A percentile compares a stretch with the other conserved stretches of the same genome.
Conservation (phyloP, 495 filamentous ascomycete genomes). For the Aspergillus bridgeri region DNA sequence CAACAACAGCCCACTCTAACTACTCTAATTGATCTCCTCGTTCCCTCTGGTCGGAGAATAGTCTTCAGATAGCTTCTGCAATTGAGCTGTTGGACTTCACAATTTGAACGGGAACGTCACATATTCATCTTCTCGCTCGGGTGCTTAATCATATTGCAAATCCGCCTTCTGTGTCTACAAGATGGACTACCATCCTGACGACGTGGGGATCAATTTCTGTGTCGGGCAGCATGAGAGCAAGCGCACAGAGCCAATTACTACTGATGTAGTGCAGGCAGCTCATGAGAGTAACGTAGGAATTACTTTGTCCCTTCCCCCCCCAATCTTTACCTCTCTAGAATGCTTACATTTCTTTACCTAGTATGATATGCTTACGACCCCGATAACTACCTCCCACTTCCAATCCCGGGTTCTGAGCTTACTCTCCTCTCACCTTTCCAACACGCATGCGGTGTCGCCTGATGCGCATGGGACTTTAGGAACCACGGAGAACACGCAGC, state of each 20-base stretch:
- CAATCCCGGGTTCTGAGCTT: constrained; percentile 68
- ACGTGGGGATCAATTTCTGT: constrained; percentile 63
- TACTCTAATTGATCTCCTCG: background rate
- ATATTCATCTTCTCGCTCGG: background rate
- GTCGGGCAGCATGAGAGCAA: constrained; percentile 81
- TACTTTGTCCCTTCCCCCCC: constrained; percentile 3
- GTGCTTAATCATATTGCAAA: constrained; percentile 4
- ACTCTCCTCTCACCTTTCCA: constrained; percentile 55
- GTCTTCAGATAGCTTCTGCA: background rate
- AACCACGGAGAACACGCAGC: constrained; percentile 38
- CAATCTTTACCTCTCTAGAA: background rate
- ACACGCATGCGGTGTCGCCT: constrained; percentile 25
- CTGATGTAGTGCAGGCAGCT: constrained; percentile 61
- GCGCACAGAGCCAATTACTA: constrained; percentile 56
- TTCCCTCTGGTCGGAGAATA: background rate
- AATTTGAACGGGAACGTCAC: background rate
- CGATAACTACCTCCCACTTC: constrained; percentile 82
- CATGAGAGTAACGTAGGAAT: constrained; percentile 53
- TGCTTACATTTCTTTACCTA: constrained; percentile 32
- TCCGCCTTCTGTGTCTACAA: constrained; percentile 11
- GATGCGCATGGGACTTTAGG: constrained; percentile 34
- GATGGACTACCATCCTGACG: constrained; percentile 51
- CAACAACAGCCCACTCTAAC: background rate
- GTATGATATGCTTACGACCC: constrained; percentile 91
- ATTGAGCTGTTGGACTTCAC: background rate